Evolutionary conservation across 1,284 basidiomycete species (phyloP), one percentile per base, ranked within the genome.

Genomic region (Omphalotus olearius): DNA sequence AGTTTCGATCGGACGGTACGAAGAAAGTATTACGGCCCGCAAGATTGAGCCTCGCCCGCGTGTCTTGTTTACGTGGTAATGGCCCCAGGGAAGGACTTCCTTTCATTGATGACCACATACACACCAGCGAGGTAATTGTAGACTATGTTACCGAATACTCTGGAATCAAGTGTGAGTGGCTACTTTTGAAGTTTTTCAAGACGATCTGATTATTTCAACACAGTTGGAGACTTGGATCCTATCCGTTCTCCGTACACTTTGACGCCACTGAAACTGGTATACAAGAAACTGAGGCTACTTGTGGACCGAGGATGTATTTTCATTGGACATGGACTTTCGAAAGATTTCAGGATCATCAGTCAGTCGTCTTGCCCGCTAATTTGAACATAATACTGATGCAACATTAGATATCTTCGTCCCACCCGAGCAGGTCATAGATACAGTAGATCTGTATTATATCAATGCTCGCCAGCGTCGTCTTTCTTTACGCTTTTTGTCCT

Each of bases 311-410:
- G 95, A 5, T 99, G 97, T 64, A 88, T 95, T 57, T 99, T 99
- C 63, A 91, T 99, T 51, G 97, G 97, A 0, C 96, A 99, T 62
- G 97, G 97, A 1, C 79, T 99, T n/a, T 90, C 92, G n/a, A 98
- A 98, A 66, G 97, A 99, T 68, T 98, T 99, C 71, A 81, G 97
- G 10, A 99, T 97, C 53, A 98, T 99, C 72, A 99, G 93, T 95
- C 60, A 64, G 91, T 73, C 17, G 3, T 20, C 28, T 33, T 3
- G 16, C 43, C 47, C 54, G 10, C 26, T 38, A 16, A 28, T 17
- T 48, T 28, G 43, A 41, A 44, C 36, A 39, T 49, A 16, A 41
- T 44, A 4, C 51, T 59, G 16, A 57, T 14, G 18, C 0, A 17
- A 25, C 14, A 39, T 5, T 61, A 96, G 94, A 99, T 67, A 93